A percentile compares a stretch with the other conserved stretches of the same genome.
These are phyloP conservation scores for Colletotrichum sp. DNA, from an alignment of 2,329 filamentous ascomycete species.

Conservation along the genomic window DNA sequence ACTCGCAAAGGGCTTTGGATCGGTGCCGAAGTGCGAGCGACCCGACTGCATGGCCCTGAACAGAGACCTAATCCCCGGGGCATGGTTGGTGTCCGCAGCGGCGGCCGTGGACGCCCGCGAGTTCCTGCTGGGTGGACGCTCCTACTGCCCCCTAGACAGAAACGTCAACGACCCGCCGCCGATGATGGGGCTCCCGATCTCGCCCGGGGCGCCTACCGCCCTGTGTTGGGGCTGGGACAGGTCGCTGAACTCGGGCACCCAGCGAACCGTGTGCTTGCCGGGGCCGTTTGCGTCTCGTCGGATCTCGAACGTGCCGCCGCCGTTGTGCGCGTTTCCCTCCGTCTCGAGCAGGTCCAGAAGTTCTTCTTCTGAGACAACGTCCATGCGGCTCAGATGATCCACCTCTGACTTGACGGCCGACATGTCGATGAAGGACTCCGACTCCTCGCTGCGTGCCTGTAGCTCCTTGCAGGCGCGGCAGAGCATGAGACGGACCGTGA, in stretches of 20 bases:
- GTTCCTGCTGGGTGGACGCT: background rate
- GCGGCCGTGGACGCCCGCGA: background rate
- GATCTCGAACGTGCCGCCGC: conserved; percentile 85
- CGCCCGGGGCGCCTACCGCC: conserved; percentile 63
- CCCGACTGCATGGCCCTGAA: conserved; percentile 4
- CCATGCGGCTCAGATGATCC: conserved; percentile 21
- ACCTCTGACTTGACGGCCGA: conserved; percentile 67
- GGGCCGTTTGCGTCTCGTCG: conserved; percentile 50
- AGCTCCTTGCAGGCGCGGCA: conserved; percentile 78
- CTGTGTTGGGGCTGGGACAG: conserved; percentile 42
- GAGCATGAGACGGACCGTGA: conserved; percentile 74
- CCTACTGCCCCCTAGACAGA: conserved; percentile 17
- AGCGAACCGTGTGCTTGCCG: conserved; percentile 53
- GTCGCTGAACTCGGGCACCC: conserved; percentile 57
- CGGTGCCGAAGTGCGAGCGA: background rate
- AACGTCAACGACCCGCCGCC: conserved; percentile 40
- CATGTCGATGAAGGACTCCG: conserved; percentile 74
- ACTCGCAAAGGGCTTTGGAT: background rate
- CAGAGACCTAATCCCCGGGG: background rate
- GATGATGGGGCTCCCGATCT: conserved; percentile 72
- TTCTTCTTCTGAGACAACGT: conserved; percentile 62
- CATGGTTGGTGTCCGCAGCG: background rate
- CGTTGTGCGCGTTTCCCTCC: conserved; percentile 84
- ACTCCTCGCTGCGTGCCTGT: conserved; percentile 41
- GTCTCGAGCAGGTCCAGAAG: conserved; percentile 88